These are phyloP conservation scores for Butyriboletus loyo DNA, from an alignment of 768 basidiomycete species.

Conservation along the genomic window DNA sequence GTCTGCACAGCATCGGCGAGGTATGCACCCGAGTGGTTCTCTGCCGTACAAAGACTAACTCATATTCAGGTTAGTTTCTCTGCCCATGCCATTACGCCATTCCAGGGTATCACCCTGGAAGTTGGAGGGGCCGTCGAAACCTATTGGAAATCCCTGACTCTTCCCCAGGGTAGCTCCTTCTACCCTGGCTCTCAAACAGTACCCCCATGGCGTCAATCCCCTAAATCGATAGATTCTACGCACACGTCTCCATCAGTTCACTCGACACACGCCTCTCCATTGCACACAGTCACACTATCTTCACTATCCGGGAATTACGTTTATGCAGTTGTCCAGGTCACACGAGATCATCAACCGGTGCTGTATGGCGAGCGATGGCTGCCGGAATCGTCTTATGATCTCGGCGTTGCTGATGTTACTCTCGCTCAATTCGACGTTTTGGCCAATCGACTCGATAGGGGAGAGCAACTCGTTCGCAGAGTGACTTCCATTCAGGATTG, in stretches of 20 bases:
- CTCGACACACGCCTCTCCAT: conserved; percentile 43
- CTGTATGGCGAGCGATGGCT: conserved; percentile 73
- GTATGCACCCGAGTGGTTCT: conserved; percentile 36
- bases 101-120: conserved; percentile 88
- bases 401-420: conserved; percentile 83
- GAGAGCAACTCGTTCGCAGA: conserved; percentile 33
- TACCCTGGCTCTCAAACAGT: conserved; percentile 35
- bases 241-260: conserved; percentile 73
- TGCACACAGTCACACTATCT: conserved; percentile 74
- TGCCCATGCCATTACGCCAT: conserved; percentile 80
- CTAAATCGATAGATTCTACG: conserved; percentile 46
- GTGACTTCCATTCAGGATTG: conserved; percentile 40
- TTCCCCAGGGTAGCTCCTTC: conserved; percentile 28
- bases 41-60: conserved; percentile 1
- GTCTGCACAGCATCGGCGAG: conserved; percentile 93
- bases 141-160: conserved; percentile 86
- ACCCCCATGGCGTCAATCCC: conserved; percentile 35
- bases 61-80: conserved; percentile 76
- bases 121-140: conserved; percentile 95
- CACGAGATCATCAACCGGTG: conserved; percentile 88
- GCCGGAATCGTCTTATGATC: conserved; percentile 67
- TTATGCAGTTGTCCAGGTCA: conserved; percentile 85
- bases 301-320: conserved; percentile 90
- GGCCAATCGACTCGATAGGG: conserved; percentile 49
- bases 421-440: conserved; percentile 74